phyloP scores from a whole-genome alignment of 2,329 filamentous ascomycete genomes.

The Botrytis fabae region DNA sequence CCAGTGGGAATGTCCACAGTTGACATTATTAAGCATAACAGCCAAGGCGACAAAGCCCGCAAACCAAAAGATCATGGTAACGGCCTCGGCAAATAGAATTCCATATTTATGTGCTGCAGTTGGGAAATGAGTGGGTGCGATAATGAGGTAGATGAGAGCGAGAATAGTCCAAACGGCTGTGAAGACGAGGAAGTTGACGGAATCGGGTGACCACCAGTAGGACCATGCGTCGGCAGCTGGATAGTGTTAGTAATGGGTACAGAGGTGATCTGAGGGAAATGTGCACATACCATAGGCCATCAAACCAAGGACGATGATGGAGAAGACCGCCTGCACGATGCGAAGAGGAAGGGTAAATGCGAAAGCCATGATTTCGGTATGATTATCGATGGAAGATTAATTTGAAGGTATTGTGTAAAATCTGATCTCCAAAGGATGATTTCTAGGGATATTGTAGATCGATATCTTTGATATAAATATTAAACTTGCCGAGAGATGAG shows the following conservation, averaged over 20 bases:
- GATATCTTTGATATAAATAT: conserved; percentile 3
- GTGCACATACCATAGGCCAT: conserved; percentile 63
- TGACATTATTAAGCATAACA: conserved; percentile 58
- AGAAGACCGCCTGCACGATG: conserved; percentile 64
- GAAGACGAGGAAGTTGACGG: conserved; percentile 79
- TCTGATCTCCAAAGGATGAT: not conserved
- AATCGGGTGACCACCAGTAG: conserved; percentile 51
- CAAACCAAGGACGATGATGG: conserved; percentile 73
- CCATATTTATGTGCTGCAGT: conserved; percentile 62
- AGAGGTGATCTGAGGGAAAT: conserved; percentile 7
- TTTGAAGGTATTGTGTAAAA: not conserved
- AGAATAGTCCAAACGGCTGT: conserved; percentile 73
- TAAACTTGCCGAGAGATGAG: not conserved
- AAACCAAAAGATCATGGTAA: conserved; percentile 90
- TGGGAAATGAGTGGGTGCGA: conserved; percentile 64
- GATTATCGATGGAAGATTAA: not conserved
- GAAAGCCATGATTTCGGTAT: conserved; percentile 47
- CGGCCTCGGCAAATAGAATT: conserved; percentile 64
- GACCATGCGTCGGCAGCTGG: conserved; percentile 56
- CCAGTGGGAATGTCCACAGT: conserved; percentile 49
- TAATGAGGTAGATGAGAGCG: conserved; percentile 66
- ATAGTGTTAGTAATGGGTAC: not conserved
- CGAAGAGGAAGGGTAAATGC: conserved; percentile 58
- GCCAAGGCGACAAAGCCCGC: conserved; percentile 78
- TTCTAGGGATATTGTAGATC: not conserved